Base-by-base conservation (phyloP, 129 eudicot genomes). In the Tagetes erecta region DNA sequence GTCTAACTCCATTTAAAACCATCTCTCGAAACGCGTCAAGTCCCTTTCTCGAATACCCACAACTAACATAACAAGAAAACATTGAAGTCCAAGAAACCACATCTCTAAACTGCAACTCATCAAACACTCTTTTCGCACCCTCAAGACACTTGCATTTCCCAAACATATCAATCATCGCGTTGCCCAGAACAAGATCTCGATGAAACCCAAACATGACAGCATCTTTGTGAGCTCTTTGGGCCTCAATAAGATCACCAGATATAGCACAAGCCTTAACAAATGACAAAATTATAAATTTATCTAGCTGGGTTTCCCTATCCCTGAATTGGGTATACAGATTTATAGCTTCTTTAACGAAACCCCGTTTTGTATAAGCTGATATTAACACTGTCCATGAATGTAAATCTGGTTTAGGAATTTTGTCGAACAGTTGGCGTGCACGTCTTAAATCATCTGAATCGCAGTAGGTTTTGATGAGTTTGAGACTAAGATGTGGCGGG, bases 341-440 rank as follows among this genome's bases (percentile, higher is more conserved):
- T 47, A 82, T 53, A 57, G 91, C 91, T 76, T 87, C 97, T 0
- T 78, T 86, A 34, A 80, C 79, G 11, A 51, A 39, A 1, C 89
- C 89, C 35, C 56, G 80, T 53, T 75, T 80, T 33, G 91, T 85
- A 34, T 91, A 91, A 66, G 91, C 94, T 20, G 87, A 74, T 70
- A 90, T 82, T 56, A 90, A 74, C 49, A 80, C 69, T 12, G 96
- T 87, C 84, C 89, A 87, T 39, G 85, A 87, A 55, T 70, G 87
- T n/a, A 91, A 73, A 64, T 82, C 90, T 82, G 94, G 89, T 39
- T 80, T 74, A 42, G 91, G 14, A 45, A 82, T 85, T 84, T 80
- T 82, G 68, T 87, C 97, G 35, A 91, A 87, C 95, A 91, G 79
- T 0, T 84, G 91, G 89, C 87, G 94, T 30, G 97, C 97, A 76